Evolutionary conservation across 805 yeast species (phyloP), one percentile per base, ranked within the genome.

Genomic region (Kazachstania psychrophila): DNA sequence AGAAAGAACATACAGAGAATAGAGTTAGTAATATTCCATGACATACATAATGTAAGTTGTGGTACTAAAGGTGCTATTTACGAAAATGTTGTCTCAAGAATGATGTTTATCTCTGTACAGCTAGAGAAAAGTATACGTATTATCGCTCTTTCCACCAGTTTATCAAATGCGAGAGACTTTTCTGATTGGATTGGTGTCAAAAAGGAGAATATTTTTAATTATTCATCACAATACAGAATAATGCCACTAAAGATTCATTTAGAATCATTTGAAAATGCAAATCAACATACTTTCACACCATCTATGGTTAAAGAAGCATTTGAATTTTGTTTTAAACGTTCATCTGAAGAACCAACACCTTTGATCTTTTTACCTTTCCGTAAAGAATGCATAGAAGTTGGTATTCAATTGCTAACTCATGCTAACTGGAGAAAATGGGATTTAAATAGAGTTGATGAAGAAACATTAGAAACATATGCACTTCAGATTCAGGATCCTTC

Each of bases 161-260:
- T 89, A 27, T 75, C 92, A 0, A 82, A 79, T 51, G 83, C 81
- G 3, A 68, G 74, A 35, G 95, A 85, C 45, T 59, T 88, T 40
- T 89, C 83, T 1, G 84, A 79, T 37, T 92, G 97, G 96, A 58
- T 92, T 20, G 94, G 92, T 2, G 78, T 81, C 18, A 47, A 69
- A 1, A 79, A 75, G 48, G 62, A 58, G 15, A 66, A 75, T 33
- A 66, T 78, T 5, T 85, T 68, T 63, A 87, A 86, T 49, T 87
- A 81, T 53, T 69, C 75, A 13, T 77, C 94, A 0, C 63, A 63
- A 34, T 79, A 76, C 30, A 65, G 89, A 39, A 61, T 65, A 7
- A 52, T 61, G 29, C 75, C 82, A 3, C 47, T 85, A 11, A 73
- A 70, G 38, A 74, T 82, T 15, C 78, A 69, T 44, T 49, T 82